Conservation (phyloP, 495 filamentous ascomycete species). For the Friedmanniomyces simplex region DNA sequence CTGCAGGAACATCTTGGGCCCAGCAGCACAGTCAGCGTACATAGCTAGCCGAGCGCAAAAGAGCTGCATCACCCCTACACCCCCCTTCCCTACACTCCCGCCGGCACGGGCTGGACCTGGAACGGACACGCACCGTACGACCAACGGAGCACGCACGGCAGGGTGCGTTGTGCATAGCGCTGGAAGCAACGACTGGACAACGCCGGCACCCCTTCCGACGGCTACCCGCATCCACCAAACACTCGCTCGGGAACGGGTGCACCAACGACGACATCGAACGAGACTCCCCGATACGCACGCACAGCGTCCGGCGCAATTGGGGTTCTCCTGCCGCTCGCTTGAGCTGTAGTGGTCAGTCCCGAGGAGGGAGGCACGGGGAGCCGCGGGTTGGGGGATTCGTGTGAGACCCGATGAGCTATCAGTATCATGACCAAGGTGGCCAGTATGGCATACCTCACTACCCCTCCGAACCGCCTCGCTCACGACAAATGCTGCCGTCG, state of each 20-base stretch:
- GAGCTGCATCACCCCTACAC: background rate
- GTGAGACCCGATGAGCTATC: background rate
- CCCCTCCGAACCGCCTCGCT: background rate
- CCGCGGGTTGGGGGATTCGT: background rate
- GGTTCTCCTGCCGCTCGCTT: background rate
- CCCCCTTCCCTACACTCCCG: background rate
- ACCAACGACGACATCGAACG: background rate
- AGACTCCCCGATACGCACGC: background rate
- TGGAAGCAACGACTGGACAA: background rate
- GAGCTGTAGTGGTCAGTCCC: background rate
- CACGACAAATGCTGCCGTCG: slow-evolving; percentile 3
- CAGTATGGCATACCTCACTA: slow-evolving; percentile 4
- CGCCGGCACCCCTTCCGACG: too few species aligned
- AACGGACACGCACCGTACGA: background rate
- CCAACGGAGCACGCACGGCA: background rate
- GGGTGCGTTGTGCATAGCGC: background rate
- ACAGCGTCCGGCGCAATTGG: background rate
- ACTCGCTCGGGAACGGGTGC: background rate
- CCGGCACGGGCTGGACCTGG: background rate
- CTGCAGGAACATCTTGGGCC: background rate
- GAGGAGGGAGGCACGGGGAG: background rate
- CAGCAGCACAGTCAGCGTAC: background rate
- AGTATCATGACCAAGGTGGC: slow-evolving; percentile 5
- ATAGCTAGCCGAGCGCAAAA: background rate
- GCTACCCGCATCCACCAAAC: background rate